A percentile compares a stretch with the other conserved stretches of the same genome.
These are phyloP conservation scores for Quaeritorhiza haematococci DNA, from an alignment of 371 early-diverging fungal genomes.

Conservation along the genomic window DNA sequence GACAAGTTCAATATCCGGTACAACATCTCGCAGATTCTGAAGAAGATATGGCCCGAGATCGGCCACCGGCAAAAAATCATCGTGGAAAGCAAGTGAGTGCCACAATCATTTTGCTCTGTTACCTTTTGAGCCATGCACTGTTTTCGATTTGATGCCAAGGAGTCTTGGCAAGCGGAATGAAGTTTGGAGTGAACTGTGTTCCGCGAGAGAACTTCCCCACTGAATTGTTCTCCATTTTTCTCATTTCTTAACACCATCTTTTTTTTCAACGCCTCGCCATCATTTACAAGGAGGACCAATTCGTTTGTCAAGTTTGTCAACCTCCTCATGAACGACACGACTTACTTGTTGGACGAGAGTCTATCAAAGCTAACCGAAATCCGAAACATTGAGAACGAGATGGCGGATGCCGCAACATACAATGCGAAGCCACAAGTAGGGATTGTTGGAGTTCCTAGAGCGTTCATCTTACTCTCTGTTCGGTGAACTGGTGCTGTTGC, in stretches of 20 bases:
- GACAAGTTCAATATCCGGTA: slow-evolving; percentile 97
- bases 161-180: too few species aligned
- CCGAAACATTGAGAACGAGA: slow-evolving; percentile 70
- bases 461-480: slow-evolving; percentile 3
- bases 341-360: slow-evolving; percentile 90
- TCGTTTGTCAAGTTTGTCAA: slow-evolving; percentile 87
- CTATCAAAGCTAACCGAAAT: slow-evolving; percentile 83
- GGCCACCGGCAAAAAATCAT: slow-evolving; percentile 30
- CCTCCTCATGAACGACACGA: slow-evolving; percentile 93
- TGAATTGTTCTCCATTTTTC: background rate
- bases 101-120: background rate
- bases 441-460: background rate
- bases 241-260: background rate
- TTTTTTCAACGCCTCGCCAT: slow-evolving; percentile 1
- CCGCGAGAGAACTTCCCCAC: too few species aligned
- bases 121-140: background rate
- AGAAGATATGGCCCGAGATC: slow-evolving; percentile 72
- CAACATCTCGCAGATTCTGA: slow-evolving; percentile 90
- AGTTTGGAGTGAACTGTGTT: too few species aligned
- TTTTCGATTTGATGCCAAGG: too few species aligned
- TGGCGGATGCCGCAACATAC: slow-evolving; percentile 57
- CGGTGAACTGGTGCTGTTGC: slow-evolving; percentile 4
- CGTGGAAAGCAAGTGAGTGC: slow-evolving; percentile 57
- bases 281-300: slow-evolving; percentile 32
- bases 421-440: slow-evolving; percentile 49